phyloP scores from a whole-genome alignment of 148 eudicot genomes.

The Agrostemma githago region DNA sequence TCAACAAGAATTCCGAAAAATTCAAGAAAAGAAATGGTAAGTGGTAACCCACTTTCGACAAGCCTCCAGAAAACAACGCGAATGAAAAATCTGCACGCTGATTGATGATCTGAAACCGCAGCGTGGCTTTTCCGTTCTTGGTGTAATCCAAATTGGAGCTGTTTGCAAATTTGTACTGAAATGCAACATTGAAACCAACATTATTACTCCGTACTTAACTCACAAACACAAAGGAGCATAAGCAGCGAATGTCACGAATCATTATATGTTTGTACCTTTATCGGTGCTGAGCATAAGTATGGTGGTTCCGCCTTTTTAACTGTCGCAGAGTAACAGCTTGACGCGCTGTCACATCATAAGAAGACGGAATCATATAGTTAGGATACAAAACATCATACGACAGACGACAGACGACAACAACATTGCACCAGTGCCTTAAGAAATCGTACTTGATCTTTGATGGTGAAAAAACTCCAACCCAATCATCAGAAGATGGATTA shows the following conservation, averaged over 20 bases:
- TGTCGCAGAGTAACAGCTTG: slow-evolving; percentile 44
- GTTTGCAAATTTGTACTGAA: slow-evolving; percentile 74
- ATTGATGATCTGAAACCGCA: slow-evolving; percentile 70
- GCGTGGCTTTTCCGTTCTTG: slow-evolving; percentile 52
- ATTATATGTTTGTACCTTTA: slow-evolving; percentile 47
- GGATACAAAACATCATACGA: not conserved
- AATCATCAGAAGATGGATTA: slow-evolving; percentile 63
- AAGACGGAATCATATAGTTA: not conserved
- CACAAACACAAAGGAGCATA: not conserved
- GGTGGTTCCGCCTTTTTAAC: slow-evolving; percentile 51
- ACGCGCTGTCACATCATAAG: slow-evolving; percentile 39
- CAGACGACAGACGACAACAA: not conserved
- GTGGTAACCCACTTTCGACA: slow-evolving; percentile 47
- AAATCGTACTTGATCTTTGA: slow-evolving; percentile 44
- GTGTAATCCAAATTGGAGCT: slow-evolving; percentile 38
- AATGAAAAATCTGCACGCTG: slow-evolving; percentile 94
- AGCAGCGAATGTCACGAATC: not conserved
- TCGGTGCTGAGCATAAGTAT: slow-evolving; percentile 74
- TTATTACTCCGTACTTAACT: not conserved
- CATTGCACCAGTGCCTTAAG: not conserved
- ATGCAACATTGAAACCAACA: slow-evolving; percentile 1
- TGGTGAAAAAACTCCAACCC: slow-evolving; percentile 95
- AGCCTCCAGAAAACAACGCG: slow-evolving; percentile 77
- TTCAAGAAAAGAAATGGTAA: not conserved
- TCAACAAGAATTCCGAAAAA: not conserved